These are phyloP conservation scores for Pythium brassicae DNA, from an alignment of 352 stramenopile species.

Conservation along the genomic window DNA sequence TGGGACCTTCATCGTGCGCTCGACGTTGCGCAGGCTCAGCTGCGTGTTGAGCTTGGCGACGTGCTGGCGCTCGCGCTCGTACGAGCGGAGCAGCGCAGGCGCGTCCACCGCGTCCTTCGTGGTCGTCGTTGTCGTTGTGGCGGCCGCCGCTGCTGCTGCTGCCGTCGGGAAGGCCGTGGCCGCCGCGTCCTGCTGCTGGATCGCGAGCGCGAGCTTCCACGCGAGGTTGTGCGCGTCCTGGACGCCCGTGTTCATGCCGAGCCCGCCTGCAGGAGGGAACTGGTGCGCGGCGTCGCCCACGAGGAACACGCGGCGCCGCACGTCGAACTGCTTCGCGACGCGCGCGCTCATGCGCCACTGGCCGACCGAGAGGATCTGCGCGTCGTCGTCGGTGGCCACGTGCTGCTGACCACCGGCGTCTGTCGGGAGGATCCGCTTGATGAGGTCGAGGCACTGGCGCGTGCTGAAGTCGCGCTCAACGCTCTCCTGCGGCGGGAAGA, in stretches of 20 bases:
- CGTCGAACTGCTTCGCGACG: constrained; percentile 86
- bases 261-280: constrained; percentile 89
- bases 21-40: constrained; percentile 81
- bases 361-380: constrained; percentile 78
- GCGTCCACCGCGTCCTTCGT: constrained; percentile 8
- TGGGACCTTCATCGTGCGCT: constrained; percentile 83
- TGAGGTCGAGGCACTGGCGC: constrained; percentile 47
- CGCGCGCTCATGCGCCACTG: constrained; percentile 93
- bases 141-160: too few species aligned
- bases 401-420: too few species aligned
- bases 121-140: constrained; percentile 7
- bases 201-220: constrained; percentile 85
- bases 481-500: constrained; percentile 85
- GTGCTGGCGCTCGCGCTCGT: constrained; percentile 74
- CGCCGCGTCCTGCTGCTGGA: constrained; percentile 28
- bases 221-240: constrained; percentile 91
- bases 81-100: constrained; percentile 58
- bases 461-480: constrained; percentile 58
- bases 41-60: constrained; percentile 76
- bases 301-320: constrained; percentile 72
- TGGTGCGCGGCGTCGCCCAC: constrained; percentile 90
- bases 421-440: constrained; percentile 42
- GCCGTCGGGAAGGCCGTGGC: too few species aligned
- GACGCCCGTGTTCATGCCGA: constrained; percentile 93
- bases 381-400: constrained; percentile 31